phyloP scores from a whole-genome alignment of 768 basidiomycete species.

The Cyclocybe cylindracea region DNA sequence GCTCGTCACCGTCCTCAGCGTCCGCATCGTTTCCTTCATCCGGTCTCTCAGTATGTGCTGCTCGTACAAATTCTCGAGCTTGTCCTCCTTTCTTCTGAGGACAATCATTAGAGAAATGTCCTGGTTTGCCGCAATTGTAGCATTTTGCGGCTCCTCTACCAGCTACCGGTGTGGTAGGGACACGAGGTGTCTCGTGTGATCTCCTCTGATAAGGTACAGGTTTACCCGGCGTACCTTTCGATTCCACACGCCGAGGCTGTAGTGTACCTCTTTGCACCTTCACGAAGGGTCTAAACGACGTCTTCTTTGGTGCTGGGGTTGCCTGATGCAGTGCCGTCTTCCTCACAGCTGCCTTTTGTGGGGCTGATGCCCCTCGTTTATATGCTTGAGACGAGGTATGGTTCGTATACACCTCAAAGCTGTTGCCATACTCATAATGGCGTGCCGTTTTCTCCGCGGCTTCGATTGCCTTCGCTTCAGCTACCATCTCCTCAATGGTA shows the following conservation, averaged over 20 bases:
- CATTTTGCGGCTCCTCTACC: background rate
- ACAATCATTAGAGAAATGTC: background rate
- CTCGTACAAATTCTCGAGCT: background rate
- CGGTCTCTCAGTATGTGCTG: slow-evolving; percentile 2
- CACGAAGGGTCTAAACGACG: no score
- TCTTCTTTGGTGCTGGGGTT: no score
- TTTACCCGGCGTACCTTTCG: no score
- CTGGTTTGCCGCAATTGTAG: slow-evolving; percentile 2
- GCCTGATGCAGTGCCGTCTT: no score
- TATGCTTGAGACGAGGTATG: no score
- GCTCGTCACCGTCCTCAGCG: background rate
- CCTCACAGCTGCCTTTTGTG: no score
- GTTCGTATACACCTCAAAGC: background rate
- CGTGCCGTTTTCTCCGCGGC: background rate
- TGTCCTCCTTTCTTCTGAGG: background rate
- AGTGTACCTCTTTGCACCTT: no score
- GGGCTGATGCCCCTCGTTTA: no score
- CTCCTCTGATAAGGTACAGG: no score
- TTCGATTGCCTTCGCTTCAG: slow-evolving; percentile 2
- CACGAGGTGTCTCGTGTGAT: no score
- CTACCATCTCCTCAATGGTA: slow-evolving; percentile 4
- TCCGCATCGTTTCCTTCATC: background rate
- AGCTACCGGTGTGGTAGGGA: no score
- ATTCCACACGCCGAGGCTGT: no score
- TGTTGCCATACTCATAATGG: background rate